Evolutionary conservation across 2,329 filamentous ascomycete species (phyloP).

Genomic region (Beauveria sp.): DNA sequence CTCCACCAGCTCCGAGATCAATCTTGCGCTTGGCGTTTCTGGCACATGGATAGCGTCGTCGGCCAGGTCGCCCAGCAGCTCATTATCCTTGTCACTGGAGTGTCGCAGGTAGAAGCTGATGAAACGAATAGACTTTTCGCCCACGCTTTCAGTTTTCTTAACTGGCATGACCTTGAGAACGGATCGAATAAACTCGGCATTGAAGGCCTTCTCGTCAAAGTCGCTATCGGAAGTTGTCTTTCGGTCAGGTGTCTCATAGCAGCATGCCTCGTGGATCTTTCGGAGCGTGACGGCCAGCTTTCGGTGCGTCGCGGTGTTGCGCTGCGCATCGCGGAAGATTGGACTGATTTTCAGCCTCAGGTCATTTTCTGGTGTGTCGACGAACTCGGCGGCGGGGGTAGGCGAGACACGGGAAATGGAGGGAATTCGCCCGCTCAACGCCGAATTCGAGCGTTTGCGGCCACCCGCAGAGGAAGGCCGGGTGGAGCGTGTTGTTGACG

Average conservation of each 20-base stretch:
- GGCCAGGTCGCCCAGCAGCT: slow-evolving; percentile 51
- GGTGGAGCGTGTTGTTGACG: slow-evolving; percentile 35
- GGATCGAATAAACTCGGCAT: slow-evolving; percentile 75
- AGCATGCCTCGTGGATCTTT: slow-evolving; percentile 84
- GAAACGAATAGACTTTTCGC: slow-evolving; percentile 79
- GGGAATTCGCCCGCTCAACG: slow-evolving; percentile 33
- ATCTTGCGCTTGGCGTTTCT: slow-evolving; percentile 76
- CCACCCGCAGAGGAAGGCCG: slow-evolving; percentile 36
- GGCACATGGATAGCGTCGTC: slow-evolving; percentile 64
- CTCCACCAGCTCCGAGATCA: slow-evolving; percentile 67
- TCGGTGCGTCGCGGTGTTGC: slow-evolving; percentile 79
- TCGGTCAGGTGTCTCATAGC: slow-evolving; percentile 50
- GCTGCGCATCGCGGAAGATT: slow-evolving; percentile 75
- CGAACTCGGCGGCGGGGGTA: slow-evolving; percentile 63
- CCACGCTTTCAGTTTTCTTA: slow-evolving; percentile 85
- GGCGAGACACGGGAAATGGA: slow-evolving; percentile 40
- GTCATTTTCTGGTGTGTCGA: slow-evolving; percentile 62
- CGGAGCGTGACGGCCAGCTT: slow-evolving; percentile 82
- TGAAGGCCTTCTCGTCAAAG: slow-evolving; percentile 81
- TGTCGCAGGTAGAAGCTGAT: slow-evolving; percentile 78
- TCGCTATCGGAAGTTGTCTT: slow-evolving; percentile 52
- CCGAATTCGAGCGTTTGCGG: slow-evolving; percentile 31
- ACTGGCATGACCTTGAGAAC: slow-evolving; percentile 74
- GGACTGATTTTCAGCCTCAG: slow-evolving; percentile 67
- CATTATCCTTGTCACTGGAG: slow-evolving; percentile 61